Conservation (phyloP, 2,329 filamentous ascomycete species). For the Scolecobasidium constrictum region DNA sequence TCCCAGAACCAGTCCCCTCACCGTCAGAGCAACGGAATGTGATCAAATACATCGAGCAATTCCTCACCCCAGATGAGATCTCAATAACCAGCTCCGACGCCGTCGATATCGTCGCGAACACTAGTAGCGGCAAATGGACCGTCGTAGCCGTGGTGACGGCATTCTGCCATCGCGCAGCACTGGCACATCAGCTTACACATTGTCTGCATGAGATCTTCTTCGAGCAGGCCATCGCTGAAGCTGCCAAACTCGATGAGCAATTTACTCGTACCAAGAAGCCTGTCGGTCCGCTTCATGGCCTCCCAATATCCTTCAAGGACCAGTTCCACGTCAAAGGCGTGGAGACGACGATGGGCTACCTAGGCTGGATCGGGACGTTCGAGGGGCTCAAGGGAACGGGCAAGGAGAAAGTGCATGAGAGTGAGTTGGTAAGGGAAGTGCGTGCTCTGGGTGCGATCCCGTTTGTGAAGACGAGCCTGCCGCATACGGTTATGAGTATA, state of each 20-base stretch:
- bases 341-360: constrained; percentile 34
- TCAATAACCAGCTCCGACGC: constrained; percentile 52
- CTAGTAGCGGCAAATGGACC: constrained; percentile 40
- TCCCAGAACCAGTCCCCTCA: constrained; percentile 34
- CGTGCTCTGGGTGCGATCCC: constrained; percentile 51
- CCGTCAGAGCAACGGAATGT: constrained; percentile 43
- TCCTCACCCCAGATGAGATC: constrained; percentile 41
- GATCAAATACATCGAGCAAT: constrained; percentile 44
- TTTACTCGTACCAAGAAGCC: constrained; percentile 32
- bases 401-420: constrained; percentile 45
- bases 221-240: constrained; percentile 38
- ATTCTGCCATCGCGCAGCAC: constrained; percentile 38
- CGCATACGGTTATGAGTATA: constrained; percentile 58
- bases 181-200: constrained; percentile 43
- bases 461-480: constrained; percentile 62
- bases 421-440: constrained; percentile 47
- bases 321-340: constrained; percentile 52
- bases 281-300: constrained; percentile 54
- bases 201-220: constrained; percentile 49
- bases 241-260: constrained; percentile 42
- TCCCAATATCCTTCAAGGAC: constrained; percentile 59
- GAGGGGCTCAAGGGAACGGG: constrained; percentile 47
- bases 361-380: constrained; percentile 38
- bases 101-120: constrained; percentile 43
- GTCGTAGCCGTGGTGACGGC: constrained; percentile 39